phyloP scores from a whole-genome alignment of 352 stramenopile species.

The Phytopythium kandeliae region DNA sequence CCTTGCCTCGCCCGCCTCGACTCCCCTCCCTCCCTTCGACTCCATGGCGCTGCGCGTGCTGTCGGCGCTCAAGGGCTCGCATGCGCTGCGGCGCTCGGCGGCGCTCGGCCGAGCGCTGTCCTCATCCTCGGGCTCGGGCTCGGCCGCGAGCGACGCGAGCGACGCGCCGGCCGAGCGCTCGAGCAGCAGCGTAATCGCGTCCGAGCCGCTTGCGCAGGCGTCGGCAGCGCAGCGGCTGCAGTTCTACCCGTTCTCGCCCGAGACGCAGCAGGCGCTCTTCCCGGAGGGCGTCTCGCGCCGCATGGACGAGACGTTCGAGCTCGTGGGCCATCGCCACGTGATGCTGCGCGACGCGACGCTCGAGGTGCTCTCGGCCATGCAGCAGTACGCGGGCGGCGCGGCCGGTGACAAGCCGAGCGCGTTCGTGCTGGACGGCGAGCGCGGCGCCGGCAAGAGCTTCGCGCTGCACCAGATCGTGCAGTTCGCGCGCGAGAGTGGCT shows the following conservation, averaged over 20 bases:
- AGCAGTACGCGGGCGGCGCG: constrained; percentile 49
- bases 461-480: constrained; percentile 86
- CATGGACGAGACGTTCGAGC: constrained; percentile 76
- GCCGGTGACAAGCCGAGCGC: constrained; percentile 30
- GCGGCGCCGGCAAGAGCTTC: constrained; percentile 78
- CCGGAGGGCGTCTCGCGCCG: constrained; percentile 68
- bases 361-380: constrained; percentile 68
- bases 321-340: constrained; percentile 76
- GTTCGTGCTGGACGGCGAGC: constrained; percentile 77
- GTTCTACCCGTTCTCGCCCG: constrained; percentile 77
- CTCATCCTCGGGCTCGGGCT: constrained; percentile 4
- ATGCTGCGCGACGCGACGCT: constrained; percentile 80
- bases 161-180: background rate
- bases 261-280: constrained; percentile 68
- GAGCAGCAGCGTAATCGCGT: constrained; percentile 32
- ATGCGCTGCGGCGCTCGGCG: constrained; percentile 17
- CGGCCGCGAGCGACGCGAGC: background rate
- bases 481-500: constrained; percentile 79
- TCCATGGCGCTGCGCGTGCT: constrained; percentile 52
- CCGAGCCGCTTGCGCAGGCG: constrained; percentile 43
- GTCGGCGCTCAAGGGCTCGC: constrained; percentile 20
- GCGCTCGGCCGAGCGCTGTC: constrained; percentile 31
- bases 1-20: background rate
- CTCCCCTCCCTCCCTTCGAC: background rate
- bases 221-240: constrained; percentile 57